Evolutionary conservation across 306 rosid genomes (phyloP), one percentile per base, ranked within the genome.

Genomic region (Medicago lupulina): DNA sequence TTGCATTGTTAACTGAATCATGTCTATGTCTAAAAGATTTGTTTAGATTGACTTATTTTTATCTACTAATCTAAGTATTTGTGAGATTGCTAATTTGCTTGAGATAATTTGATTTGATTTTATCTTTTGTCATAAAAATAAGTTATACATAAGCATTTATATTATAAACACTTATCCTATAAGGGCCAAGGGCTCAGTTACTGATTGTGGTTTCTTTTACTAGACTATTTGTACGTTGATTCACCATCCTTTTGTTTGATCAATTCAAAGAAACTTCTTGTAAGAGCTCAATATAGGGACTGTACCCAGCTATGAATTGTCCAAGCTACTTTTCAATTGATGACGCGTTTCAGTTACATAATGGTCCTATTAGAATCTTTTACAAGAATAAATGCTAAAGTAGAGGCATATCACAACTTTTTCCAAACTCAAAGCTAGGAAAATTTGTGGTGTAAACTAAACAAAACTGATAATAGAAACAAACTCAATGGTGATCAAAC

Each of bases 331-430:
- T 57, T 57, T 68, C 40, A 49, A 82, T 47, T 67, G 46, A 13
- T 49, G 61, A 59, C 58, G 59, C 66, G 40, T 71, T 66, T 62
- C 58, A 55, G 19, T 38, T 60, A 60, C 38, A 51, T 43, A 39
- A 55, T 53, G 70, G 57, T 43, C 67, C 18, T 54, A 31, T 75
- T 46, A 69, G 77, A 78, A 74, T 74, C 65, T 70, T 61, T 18
- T 28, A 68, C 25, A 5, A 7, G 83, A 74, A 83, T 83, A 74
- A 79, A 83, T 83, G 71, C 86, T 62, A 75, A 83, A 78, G 84
- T n/a, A n/a, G 58, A 5, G 54, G 49, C 80, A 58, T 23, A 64
- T 12, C 70, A 38, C 70, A 47, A 19, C 44, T 44, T 82, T 82
- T 77, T 50, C 69, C 9, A 67, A 31, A 25, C 73, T 71, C 50